Conservation (phyloP, 2,329 filamentous ascomycete genomes). For the Monilinia vaccinii-corymbosi region DNA sequence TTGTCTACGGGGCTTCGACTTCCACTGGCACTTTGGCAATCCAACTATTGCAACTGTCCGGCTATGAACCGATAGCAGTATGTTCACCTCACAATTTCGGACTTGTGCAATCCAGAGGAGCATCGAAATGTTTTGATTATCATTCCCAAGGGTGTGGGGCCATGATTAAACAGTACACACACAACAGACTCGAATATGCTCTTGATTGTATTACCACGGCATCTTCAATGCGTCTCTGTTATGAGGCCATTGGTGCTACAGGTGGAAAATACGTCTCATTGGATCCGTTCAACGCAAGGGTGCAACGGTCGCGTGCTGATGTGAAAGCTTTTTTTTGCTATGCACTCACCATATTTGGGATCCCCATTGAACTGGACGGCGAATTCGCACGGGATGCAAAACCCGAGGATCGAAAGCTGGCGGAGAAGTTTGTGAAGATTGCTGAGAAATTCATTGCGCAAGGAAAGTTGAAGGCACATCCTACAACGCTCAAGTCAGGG, state of each 20-base stretch:
- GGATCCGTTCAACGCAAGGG: constrained; percentile 9
- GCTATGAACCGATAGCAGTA: constrained; percentile 25
- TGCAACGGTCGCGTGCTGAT: not conserved
- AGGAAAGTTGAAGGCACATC: not conserved
- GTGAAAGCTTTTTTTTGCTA: not conserved
- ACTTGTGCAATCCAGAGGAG: constrained; percentile 33
- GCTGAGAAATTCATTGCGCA: not conserved
- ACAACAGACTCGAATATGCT: constrained; percentile 30
- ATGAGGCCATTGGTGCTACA: constrained; percentile 30
- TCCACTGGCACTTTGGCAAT: constrained; percentile 8
- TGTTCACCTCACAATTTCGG: constrained; percentile 33
- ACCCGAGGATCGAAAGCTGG: constrained; percentile 2
- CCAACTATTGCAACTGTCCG: constrained; percentile 2
- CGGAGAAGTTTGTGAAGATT: not conserved
- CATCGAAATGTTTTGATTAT: constrained; percentile 36
- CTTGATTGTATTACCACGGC: constrained; percentile 33
- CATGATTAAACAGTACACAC: constrained; percentile 33
- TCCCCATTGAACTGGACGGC: not conserved
- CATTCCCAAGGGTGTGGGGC: constrained; percentile 25
- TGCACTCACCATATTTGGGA: not conserved
- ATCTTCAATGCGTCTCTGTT: constrained; percentile 31
- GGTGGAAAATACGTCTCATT: constrained; percentile 26
- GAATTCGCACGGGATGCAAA: constrained; percentile 4
- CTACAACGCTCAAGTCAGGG: not conserved
- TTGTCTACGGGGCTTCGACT: constrained; percentile 10